phyloP scores from a whole-genome alignment of 78 protist species.

The Dictyostelium citrinum region DNA sequence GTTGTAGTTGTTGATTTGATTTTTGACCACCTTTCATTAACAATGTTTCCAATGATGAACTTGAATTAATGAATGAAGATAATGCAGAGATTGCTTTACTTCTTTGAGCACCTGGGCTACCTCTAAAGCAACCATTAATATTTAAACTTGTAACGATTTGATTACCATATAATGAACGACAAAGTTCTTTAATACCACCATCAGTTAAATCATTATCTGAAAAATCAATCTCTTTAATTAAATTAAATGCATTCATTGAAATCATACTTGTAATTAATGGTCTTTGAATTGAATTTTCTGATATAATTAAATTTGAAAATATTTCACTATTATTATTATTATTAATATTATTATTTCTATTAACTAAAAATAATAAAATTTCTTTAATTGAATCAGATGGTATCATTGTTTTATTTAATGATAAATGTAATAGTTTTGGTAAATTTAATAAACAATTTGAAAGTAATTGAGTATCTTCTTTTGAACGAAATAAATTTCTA shows the following conservation, averaged over 20 bases:
- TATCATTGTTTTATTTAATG: not conserved
- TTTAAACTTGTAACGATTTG: not conserved
- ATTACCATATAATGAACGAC: conserved; percentile 36
- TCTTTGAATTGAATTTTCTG: conserved; percentile 14
- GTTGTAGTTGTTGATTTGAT: conserved; percentile 29
- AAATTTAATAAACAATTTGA: not conserved
- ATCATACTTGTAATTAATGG: conserved; percentile 7
- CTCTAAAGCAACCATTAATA: conserved; percentile 44
- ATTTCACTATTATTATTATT: not conserved
- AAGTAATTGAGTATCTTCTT: not conserved
- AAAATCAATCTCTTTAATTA: conserved; percentile 22
- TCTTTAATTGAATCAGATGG: conserved; percentile 47
- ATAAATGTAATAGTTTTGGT: not conserved
- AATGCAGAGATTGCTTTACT: conserved; percentile 47
- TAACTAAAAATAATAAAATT: not conserved
- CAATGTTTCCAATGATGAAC: conserved; percentile 13
- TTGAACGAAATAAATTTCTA: not conserved
- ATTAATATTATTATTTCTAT: not conserved
- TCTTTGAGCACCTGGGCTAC: conserved; percentile 28
- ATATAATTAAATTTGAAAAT: not conserved
- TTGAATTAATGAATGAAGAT: conserved; percentile 11
- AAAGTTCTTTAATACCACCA: conserved; percentile 64
- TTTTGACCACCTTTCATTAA: conserved; percentile 52
- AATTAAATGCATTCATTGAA: not conserved
- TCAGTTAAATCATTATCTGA: conserved; percentile 34